phyloP scores from a whole-genome alignment of 1,284 basidiomycete species.

The Cryptococcus sp. region DNA sequence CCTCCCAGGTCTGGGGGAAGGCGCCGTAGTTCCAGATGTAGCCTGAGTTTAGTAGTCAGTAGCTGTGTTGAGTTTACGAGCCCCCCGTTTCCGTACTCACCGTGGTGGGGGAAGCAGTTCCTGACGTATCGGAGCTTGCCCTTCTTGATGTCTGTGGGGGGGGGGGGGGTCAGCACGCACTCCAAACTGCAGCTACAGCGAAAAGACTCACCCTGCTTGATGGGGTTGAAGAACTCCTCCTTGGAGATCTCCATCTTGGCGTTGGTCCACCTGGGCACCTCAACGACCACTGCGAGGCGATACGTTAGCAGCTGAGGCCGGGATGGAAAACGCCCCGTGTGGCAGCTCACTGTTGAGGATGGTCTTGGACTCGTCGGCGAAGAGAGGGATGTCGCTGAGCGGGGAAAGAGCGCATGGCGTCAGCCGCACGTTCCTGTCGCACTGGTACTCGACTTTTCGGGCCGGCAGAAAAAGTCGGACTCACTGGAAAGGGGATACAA shows the following conservation, averaged over 20 bases:
- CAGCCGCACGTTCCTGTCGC: neutral
- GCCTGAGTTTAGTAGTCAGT: constrained; percentile 20
- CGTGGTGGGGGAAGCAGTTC: constrained; percentile 99
- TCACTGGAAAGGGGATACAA: constrained; percentile 83
- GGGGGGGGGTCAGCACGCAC: constrained; percentile 4
- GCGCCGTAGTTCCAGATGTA: constrained; percentile 96
- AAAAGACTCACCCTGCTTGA: constrained; percentile 69
- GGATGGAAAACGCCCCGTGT: neutral
- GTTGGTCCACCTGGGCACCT: constrained; percentile 99
- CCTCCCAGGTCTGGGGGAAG: constrained; percentile 99
- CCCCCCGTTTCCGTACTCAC: constrained; percentile 66
- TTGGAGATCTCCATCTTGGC: constrained; percentile 99
- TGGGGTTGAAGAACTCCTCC: constrained; percentile 96
- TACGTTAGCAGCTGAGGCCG: constrained; percentile 3
- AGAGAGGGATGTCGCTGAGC: constrained; percentile 79
- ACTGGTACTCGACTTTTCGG: no score
- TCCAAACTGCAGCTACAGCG: neutral
- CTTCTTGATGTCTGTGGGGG: constrained; percentile 51
- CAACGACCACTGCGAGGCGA: constrained; percentile 69
- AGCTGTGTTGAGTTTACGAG: no score
- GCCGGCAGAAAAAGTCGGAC: constrained; percentile 12
- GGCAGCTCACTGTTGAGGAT: constrained; percentile 72
- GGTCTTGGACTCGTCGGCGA: constrained; percentile 86
- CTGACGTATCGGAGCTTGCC: constrained; percentile 95
- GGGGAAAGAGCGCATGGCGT: constrained; percentile 2